Base-by-base conservation (phyloP, 805 yeast genomes). In the Tetrapisispora iriomotensis region DNA sequence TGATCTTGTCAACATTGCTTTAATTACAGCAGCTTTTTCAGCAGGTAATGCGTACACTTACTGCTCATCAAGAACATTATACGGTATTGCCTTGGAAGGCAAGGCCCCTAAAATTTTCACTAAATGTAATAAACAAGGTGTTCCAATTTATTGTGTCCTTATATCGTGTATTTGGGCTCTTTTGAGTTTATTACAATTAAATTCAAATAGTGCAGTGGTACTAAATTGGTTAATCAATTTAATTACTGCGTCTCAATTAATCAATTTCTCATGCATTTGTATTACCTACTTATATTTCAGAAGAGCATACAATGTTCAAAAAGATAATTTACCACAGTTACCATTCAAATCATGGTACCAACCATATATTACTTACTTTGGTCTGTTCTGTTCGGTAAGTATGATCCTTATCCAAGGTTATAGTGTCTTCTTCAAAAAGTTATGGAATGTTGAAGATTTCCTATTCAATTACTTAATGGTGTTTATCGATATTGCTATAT, bases 41-140 rank as follows among this genome's bases (percentile, higher is more conserved):
- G 87, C 94, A 2, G 95, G 94, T 38, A 84, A 84, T 57, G 81
- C 90, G 1, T 81, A 77, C 56, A 74, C 82, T 26, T 83, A 75
- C 53, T 77, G 86, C 44, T 79, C 90, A 0, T 73, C 86, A 7
- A 66, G 81, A 47, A 67, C 82, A 0, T 63, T 84, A 18, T 78
- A 77, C 55, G 85, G 85, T 2, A 64, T 83, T 58, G 82, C 92
- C 0, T 60, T 73, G 23, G 75, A 73, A 49, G 87, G 90, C 0
- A 72, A 74, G 44, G 90, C 92, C 1, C 95, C 95, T 9, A 64
- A 64, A 28, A 47, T 82, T 32, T 82, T 85, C 47, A 62, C 74
- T 10, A 65, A 62, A 44, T 80, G 90, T 51, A 71, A 76, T 46
- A 69, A 66, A 34, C 67, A 70, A 31, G 95, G 94, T 42, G 81